Evolutionary conservation across 1,139 yeast genomes (phyloP), one percentile per base, ranked within the genome.

Genomic region (Geotrichum siamense): DNA sequence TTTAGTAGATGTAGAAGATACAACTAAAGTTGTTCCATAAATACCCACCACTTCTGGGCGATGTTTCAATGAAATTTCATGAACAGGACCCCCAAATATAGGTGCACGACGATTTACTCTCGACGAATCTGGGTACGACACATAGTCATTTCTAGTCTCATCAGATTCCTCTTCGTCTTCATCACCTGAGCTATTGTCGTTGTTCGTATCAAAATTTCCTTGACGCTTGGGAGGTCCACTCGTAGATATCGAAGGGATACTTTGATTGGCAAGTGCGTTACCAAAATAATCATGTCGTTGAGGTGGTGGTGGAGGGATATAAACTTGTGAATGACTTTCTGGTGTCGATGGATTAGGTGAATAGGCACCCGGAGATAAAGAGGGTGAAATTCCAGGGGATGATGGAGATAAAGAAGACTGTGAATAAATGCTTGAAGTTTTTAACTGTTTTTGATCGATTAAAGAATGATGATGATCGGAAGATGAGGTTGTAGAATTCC

Each of bases 41-140:
- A 55, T 43, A 5, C 55, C 55, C 29, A 52, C 45, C 2, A 55
- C 55, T 20, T 51, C 51, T 27, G 57, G 55, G 27, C 63, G 65
- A 19, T 53, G 53, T 31, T 58, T 58, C 12, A 55, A 44, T 2
- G 56, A 41, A 19, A 60, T 49, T 36, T 56, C 55, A 33, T 58
- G 58, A 25, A 56, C 41, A n/a, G 55, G 50, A 1, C 63, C 62
- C 33, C 55, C 57, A 44, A 53, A 55, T 2, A 56, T 47, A 1
- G 68, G 68, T 2, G 63, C 60, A 21, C 63, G 49, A 32, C 67
- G 52, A 45, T 63, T 63, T 6, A 62, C 59, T 32, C 59, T 63
- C 9, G 67, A 62, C 5, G 63, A 54, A 36, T 63, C 68, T 1
- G 65, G 65, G 34, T 54, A 60, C n/a, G 45, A 47, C 10, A 38